Conservation (phyloP, 2,329 filamentous ascomycete species). For the Aspergillus glaucus region DNA sequence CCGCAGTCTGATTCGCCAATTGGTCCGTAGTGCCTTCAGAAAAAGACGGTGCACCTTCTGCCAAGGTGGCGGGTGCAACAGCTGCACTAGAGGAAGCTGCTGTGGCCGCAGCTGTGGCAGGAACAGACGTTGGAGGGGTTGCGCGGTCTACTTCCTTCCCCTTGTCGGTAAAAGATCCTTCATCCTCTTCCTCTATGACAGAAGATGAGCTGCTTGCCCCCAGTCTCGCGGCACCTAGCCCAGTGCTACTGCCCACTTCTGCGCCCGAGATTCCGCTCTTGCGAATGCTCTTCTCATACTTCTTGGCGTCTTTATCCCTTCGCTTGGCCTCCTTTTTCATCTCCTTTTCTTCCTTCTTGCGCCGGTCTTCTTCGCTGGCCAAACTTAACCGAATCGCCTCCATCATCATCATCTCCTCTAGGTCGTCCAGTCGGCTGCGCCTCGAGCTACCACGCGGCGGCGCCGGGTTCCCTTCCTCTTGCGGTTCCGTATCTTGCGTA, state of each 20-base stretch:
- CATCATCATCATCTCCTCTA: constrained; percentile 98
- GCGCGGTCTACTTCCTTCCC: constrained; percentile 64
- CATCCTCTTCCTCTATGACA: constrained; percentile 24
- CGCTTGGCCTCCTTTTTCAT: constrained; percentile 77
- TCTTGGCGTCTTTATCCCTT: constrained; percentile 76
- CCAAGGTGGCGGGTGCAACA: background rate
- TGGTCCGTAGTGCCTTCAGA: constrained; percentile 20
- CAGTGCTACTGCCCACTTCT: constrained; percentile 51
- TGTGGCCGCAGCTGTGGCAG: constrained; percentile 9
- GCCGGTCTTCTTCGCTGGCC: constrained; percentile 89
- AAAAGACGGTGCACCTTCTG: constrained; percentile 12
- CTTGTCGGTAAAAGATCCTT: constrained; percentile 45
- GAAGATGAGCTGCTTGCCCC: constrained; percentile 31
- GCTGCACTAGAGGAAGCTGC: constrained; percentile 24
- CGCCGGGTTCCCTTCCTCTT: constrained; percentile 31
- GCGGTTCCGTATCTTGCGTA: constrained; percentile 30
- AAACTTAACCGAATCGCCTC: constrained; percentile 88
- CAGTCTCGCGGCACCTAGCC: constrained; percentile 43
- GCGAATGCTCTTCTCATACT: constrained; percentile 61
- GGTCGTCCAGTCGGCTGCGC: constrained; percentile 67
- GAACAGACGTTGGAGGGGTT: constrained; percentile 10
- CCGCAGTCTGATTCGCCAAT: constrained; percentile 25
- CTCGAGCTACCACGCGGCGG: constrained; percentile 49
- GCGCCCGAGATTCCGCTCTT: constrained; percentile 45
- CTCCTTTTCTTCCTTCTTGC: constrained; percentile 76